Base-by-base conservation (phyloP, 768 basidiomycete genomes). In the Termitomyces sp. region DNA sequence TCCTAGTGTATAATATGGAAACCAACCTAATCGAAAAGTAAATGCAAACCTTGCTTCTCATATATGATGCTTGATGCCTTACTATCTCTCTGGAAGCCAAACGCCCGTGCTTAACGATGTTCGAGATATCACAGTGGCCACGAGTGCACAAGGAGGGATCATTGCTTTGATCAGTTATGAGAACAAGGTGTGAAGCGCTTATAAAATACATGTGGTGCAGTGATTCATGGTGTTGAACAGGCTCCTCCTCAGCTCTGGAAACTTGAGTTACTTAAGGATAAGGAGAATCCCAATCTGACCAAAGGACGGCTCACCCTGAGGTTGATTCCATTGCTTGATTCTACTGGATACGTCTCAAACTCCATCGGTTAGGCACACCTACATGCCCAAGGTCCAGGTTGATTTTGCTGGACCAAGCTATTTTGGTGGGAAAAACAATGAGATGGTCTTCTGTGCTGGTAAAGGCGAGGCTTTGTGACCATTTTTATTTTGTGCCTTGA, bases 321-420 rank as follows among this genome's bases (percentile, higher is more conserved):
- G 78, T 78, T 59, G 1, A 60, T 46, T 40, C 29, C 17, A 12
- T 25, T 54, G 59, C 17, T 61, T 34, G 19, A 57, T 23, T 67
- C n/a, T 59, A 9, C 27, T 23, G 11, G 25, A n/a, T 5, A 14
- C 16, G 31, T 54, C 46, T 54, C 42, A n/a, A 46, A 29, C 17
- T 68, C 65, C 11, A 27, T 17, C 47, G 17, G 9, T 19, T 17
- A 84, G 86, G 49, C 89, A 90, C 62, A 90, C 85, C 0, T 92
- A 90, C 66, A 81, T 85, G 76, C 85, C 89, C 9, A 89, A 86
- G 65, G 72, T 73, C 12, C 60, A 75, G 12, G 82, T 89, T 19
- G 87, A 91, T 63, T 90, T 91, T 63, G 86, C 89, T 1, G 91
- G 91, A 0, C 84, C 86, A 8, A 89, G 88, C 65, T 90, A 91